Percentiles rank a stretch among this genome's conserved stretches.
Evolutionary conservation across 2,329 filamentous ascomycete genomes (phyloP).

Genomic region (Colletotrichum tofieldiae): DNA sequence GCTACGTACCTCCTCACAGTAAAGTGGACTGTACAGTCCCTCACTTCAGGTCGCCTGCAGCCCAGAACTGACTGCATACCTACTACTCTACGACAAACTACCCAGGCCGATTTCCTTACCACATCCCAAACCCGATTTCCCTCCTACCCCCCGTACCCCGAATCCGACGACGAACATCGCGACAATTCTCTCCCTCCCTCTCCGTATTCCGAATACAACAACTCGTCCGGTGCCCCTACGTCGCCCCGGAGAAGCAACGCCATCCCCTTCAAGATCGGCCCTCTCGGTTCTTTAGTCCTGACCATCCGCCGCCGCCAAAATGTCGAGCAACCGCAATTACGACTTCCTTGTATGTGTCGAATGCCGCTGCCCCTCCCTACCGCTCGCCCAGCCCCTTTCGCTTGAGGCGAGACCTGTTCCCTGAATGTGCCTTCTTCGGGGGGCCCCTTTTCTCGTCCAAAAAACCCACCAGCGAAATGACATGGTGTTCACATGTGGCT

Average conservation of each 20-base stretch:
- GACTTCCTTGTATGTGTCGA: slow-evolving; percentile 88
- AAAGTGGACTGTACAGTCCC: slow-evolving; percentile 36
- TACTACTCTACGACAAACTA: slow-evolving; percentile 28
- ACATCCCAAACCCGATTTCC: slow-evolving; percentile 26
- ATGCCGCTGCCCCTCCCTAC: slow-evolving; percentile 45
- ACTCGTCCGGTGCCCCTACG: slow-evolving; percentile 7
- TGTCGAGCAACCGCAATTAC: slow-evolving; percentile 99
- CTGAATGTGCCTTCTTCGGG: neutral
- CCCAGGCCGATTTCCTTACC: slow-evolving; percentile 26
- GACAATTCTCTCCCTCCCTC: slow-evolving; percentile 18
- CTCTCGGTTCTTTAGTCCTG: slow-evolving; percentile 38
- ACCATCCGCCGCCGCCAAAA: slow-evolving; percentile 61
- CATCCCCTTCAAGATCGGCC: slow-evolving; percentile 26
- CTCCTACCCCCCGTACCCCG: slow-evolving; percentile 23
- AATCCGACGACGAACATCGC: slow-evolving; percentile 38
- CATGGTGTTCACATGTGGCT: slow-evolving; percentile 43
- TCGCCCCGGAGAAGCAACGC: slow-evolving; percentile 16
- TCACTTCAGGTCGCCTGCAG: slow-evolving; percentile 32
- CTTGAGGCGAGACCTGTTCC: slow-evolving; percentile 12
- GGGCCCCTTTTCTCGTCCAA: neutral
- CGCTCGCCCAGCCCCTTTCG: slow-evolving; percentile 31
- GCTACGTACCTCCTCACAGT: slow-evolving; percentile 36
- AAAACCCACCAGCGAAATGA: slow-evolving; percentile 38
- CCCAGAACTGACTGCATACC: slow-evolving; percentile 17
- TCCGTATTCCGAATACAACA: slow-evolving; percentile 8